Percentiles rank a stretch among this genome's conserved stretches.
Evolutionary conservation across 371 early-diverging fungal species (phyloP).

Genomic region (Lichtheimia ornata): DNA sequence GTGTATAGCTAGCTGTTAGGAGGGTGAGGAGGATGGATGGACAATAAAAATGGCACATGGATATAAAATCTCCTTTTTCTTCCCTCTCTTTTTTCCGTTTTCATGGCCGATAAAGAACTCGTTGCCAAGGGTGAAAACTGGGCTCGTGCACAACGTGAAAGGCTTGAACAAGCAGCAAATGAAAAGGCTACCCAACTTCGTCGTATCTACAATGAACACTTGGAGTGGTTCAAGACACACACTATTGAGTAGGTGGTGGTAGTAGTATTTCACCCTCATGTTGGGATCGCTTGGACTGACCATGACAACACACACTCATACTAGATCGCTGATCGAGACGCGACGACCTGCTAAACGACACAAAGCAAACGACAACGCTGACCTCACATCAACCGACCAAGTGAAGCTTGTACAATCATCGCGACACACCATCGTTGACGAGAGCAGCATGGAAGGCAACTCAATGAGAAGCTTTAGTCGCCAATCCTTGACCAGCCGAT

Average conservation of each 20-base stretch:
- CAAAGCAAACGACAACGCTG: not conserved
- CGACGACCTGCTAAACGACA: not conserved
- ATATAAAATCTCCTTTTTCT: too few relatives aligned
- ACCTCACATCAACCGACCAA: not conserved
- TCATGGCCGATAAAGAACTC: not conserved
- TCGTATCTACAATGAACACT: constrained; percentile 1
- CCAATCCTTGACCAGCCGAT: too few relatives aligned
- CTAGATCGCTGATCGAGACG: constrained; percentile 1
- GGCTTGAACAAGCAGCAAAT: not conserved
- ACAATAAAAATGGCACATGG: too few relatives aligned
- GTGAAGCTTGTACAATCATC: not conserved
- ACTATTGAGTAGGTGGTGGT: not conserved
- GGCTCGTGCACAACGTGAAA: not conserved
- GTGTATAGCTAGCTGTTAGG: too few relatives aligned
- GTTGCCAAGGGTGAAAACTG: constrained; percentile 1
- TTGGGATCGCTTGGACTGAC: not conserved
- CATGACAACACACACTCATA: too few relatives aligned
- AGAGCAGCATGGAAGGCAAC: not conserved
- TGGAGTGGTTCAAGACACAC: constrained; percentile 4
- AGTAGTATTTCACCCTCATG: not conserved
- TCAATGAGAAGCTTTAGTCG: not conserved
- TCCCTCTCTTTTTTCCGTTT: too few relatives aligned
- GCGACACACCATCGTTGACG: not conserved
- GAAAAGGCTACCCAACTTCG: constrained; percentile 2
- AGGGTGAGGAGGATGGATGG: too few relatives aligned